phyloP scores from a whole-genome alignment of 371 early-diverging fungal genomes.

The Rhizopus delemar region DNA sequence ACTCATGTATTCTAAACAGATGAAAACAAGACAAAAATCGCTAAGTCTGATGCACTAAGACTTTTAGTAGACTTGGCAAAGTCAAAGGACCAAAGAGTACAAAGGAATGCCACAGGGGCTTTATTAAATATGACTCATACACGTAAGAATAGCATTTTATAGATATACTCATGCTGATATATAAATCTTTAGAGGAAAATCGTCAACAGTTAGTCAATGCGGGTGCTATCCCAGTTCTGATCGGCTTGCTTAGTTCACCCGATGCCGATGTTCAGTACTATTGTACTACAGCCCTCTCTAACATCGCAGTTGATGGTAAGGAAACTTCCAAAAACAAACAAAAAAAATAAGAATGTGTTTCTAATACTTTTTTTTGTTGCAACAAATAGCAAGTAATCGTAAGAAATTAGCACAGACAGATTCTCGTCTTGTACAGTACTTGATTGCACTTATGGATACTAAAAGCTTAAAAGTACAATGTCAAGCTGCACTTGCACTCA shows the following conservation, averaged over 20 bases:
- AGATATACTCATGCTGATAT: slow-evolving; percentile 5
- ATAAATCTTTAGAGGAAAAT: slow-evolving; percentile 63
- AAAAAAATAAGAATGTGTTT: neutral
- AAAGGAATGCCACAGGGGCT: slow-evolving; percentile 92
- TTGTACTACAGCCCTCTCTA: slow-evolving; percentile 88
- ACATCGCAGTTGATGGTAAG: slow-evolving; percentile 87
- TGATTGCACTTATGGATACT: slow-evolving; percentile 81
- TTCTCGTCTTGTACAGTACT: slow-evolving; percentile 71
- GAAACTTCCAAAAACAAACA: neutral
- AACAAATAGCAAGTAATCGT: slow-evolving; percentile 58
- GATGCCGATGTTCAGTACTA: slow-evolving; percentile 91
- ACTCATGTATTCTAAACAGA: slow-evolving; percentile 45
- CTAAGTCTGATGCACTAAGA: slow-evolving; percentile 80
- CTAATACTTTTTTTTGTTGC: neutral
- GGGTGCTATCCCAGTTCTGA: slow-evolving; percentile 84
- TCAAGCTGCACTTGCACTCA: slow-evolving; percentile 86
- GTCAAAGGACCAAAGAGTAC: slow-evolving; percentile 86
- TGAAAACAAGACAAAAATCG: slow-evolving; percentile 87
- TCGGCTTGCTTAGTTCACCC: slow-evolving; percentile 73
- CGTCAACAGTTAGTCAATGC: slow-evolving; percentile 85
- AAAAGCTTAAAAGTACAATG: slow-evolving; percentile 84
- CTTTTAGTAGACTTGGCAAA: slow-evolving; percentile 78
- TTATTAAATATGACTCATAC: slow-evolving; percentile 94
- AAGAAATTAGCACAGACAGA: slow-evolving; percentile 79
- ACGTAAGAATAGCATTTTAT: slow-evolving; percentile 32